Conservation (phyloP, 768 basidiomycete genomes). For the Lactarius evosmus region DNA sequence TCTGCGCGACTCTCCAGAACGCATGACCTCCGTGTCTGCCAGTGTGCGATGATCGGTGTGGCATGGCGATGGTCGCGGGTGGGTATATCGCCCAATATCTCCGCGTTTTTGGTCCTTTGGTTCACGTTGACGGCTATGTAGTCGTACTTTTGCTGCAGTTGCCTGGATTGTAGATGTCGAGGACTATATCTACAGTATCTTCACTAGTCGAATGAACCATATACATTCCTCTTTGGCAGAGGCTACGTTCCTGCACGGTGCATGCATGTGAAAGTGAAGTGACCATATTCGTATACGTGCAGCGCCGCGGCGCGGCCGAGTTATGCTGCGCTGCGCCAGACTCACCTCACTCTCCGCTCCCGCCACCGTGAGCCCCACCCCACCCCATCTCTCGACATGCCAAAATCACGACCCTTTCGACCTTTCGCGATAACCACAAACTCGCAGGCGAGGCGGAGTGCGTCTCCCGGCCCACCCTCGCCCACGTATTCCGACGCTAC, state of each 20-base stretch:
- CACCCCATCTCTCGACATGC: constrained; percentile 34
- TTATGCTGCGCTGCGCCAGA: neutral
- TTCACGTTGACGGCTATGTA: neutral
- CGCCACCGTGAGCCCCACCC: neutral
- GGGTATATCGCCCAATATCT: neutral
- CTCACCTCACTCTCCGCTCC: neutral
- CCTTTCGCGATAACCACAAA: constrained; percentile 41
- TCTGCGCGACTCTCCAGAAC: constrained; percentile 75
- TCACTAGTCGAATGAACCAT: neutral
- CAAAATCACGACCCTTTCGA: constrained; percentile 58
- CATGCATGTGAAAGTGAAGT: neutral
- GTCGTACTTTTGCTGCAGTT: no score
- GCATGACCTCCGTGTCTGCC: constrained; percentile 74
- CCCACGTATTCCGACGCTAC: constrained; percentile 84
- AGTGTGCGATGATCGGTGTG: constrained; percentile 36
- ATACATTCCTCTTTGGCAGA: neutral
- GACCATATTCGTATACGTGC: neutral
- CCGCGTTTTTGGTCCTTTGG: neutral
- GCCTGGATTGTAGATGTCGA: neutral
- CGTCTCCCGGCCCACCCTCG: constrained; percentile 64
- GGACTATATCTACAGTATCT: neutral
- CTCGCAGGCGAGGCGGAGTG: constrained; percentile 36
- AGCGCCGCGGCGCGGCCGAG: neutral
- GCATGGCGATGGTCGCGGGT: no score
- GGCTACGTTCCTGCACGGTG: no score